Evolutionary conservation across 2,329 filamentous ascomycete genomes (phyloP).

Genomic region (Epichloe gansuensis): DNA sequence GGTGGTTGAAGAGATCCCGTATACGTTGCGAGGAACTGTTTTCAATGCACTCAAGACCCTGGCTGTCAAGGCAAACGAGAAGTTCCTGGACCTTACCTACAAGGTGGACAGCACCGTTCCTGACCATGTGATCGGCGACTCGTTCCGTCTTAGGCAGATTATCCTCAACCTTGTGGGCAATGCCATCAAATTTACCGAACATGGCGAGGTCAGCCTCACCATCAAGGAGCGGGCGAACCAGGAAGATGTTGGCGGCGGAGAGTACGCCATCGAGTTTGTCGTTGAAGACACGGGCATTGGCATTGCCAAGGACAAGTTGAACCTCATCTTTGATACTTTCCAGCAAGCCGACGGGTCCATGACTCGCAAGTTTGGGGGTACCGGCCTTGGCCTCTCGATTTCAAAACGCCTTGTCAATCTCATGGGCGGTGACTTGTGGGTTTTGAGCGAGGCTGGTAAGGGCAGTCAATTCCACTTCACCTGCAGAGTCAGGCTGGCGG

Average conservation of each 20-base stretch:
- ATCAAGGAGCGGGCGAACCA: conserved; percentile 58
- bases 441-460: conserved; percentile 80
- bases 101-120: conserved; percentile 87
- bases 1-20: conserved; percentile 96
- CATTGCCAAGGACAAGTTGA: conserved; percentile 87
- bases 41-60: conserved; percentile 96
- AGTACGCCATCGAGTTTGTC: conserved; percentile 91
- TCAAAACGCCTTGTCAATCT: conserved; percentile 89
- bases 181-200: conserved; percentile 97
- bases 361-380: conserved; percentile 90
- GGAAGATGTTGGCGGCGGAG: conserved; percentile 51
- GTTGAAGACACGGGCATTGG: conserved; percentile 95
- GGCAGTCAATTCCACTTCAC: conserved; percentile 96
- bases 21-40: conserved; percentile 83
- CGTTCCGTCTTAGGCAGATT: conserved; percentile 90
- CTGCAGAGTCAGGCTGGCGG: conserved; percentile 74
- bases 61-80: conserved; percentile 95
- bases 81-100: conserved; percentile 84
- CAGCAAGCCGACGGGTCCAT: conserved; percentile 96
- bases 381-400: conserved; percentile 84
- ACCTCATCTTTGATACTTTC: conserved; percentile 97
- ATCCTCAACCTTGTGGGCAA: conserved; percentile 96
- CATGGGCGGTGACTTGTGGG: conserved; percentile 95
- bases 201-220: conserved; percentile 90
- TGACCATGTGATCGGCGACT: conserved; percentile 90